Conservation (phyloP, 2,329 filamentous ascomycete genomes). For the Cercospora canescens region DNA sequence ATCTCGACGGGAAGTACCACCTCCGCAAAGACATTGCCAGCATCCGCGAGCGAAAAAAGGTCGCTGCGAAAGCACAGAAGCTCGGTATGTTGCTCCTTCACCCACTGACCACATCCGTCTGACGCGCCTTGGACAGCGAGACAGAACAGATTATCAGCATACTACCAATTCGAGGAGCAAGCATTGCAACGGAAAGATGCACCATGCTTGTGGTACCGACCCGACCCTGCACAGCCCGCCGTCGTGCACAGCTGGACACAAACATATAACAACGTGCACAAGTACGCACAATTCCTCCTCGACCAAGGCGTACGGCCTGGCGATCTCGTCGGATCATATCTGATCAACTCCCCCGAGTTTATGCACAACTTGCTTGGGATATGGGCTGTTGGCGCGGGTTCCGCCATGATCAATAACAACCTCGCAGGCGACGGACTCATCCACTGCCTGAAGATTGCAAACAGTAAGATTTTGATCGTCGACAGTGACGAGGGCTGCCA, state of each 20-base stretch:
- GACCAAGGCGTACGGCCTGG: constrained; percentile 35
- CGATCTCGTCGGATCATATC: constrained; percentile 36
- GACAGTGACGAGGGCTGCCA: constrained; percentile 53
- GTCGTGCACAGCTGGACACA: constrained; percentile 58
- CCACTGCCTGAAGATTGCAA: constrained; percentile 39
- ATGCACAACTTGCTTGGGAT: constrained; percentile 34
- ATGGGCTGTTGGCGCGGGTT: constrained; percentile 36
- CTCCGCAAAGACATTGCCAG: constrained; percentile 66
- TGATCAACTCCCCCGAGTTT: constrained; percentile 39
- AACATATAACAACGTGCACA: constrained; percentile 56
- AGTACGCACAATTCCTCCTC: constrained; percentile 64
- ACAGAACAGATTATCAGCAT: constrained; percentile 59
- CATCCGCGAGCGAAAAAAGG: constrained; percentile 16
- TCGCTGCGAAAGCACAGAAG: constrained; percentile 10
- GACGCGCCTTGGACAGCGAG: constrained; percentile 40
- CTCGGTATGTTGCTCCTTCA: constrained; percentile 2
- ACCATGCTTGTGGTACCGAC: constrained; percentile 67
- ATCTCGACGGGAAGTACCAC: constrained; percentile 71
- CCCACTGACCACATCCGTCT: background rate
- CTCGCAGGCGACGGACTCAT: constrained; percentile 36
- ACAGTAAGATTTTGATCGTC: constrained; percentile 46
- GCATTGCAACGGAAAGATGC: constrained; percentile 44
- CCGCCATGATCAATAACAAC: constrained; percentile 41
- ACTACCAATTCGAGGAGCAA: constrained; percentile 60
- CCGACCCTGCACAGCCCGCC: constrained; percentile 41